Percentiles rank a stretch among this genome's conserved stretches.
phyloP scores from a whole-genome alignment of 768 basidiomycete genomes.

The Tylopilus rubrobrunneus region DNA sequence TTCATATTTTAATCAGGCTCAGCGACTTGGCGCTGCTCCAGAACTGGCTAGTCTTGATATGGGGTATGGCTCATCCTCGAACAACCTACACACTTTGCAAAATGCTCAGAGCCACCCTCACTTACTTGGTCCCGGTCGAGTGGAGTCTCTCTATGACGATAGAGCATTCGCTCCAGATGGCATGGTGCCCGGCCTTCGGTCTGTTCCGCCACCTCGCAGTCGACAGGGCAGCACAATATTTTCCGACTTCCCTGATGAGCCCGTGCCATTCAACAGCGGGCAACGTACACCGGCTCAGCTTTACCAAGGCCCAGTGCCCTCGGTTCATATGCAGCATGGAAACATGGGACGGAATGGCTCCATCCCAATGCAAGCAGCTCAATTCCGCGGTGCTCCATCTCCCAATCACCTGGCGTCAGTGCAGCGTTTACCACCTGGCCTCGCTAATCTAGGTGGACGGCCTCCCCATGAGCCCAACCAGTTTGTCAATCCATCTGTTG shows the following conservation, averaged over 20 bases:
- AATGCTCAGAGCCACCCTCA: constrained; percentile 41
- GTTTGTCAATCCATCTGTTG: constrained; percentile 41
- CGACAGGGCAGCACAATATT: constrained; percentile 53
- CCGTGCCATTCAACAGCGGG: constrained; percentile 53
- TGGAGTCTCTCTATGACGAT: constrained; percentile 73
- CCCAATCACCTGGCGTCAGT: constrained; percentile 48
- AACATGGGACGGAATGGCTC: constrained; percentile 46
- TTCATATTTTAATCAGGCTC: constrained; percentile 23
- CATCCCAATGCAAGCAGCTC: constrained; percentile 54
- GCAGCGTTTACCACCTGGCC: constrained; percentile 72
- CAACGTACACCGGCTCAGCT: constrained; percentile 58
- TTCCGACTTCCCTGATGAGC: constrained; percentile 62
- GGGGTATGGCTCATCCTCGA: constrained; percentile 21
- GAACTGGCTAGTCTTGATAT: constrained; percentile 24
- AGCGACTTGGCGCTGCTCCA: constrained; percentile 22
- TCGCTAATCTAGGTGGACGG: constrained; percentile 78
- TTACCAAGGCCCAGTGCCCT: constrained; percentile 46
- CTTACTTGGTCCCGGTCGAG: constrained; percentile 41
- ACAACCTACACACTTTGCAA: constrained; percentile 37
- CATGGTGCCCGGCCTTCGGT: constrained; percentile 80
- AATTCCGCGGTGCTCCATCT: constrained; percentile 69
- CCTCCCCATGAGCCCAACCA: constrained; percentile 78
- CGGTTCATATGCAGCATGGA: constrained; percentile 52
- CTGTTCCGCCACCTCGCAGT: constrained; percentile 57
- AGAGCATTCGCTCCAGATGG: constrained; percentile 79